These are phyloP conservation scores for Cystofilobasidium capitatum DNA, from an alignment of 768 basidiomycete genomes.

Conservation along the genomic window DNA sequence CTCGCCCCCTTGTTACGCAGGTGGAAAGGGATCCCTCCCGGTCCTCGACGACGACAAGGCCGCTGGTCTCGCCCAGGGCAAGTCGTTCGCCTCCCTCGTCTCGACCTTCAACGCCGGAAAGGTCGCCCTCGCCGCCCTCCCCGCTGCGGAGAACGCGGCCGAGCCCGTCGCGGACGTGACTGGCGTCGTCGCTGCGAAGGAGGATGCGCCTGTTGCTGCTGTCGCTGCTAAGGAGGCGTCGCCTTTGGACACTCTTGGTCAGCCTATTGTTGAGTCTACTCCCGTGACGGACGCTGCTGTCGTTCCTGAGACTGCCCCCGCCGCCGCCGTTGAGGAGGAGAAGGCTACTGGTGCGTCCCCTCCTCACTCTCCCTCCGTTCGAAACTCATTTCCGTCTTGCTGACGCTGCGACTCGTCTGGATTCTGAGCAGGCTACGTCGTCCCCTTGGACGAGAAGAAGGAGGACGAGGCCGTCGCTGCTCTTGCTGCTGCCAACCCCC, in stretches of 20 bases:
- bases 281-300: neutral
- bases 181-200: conserved; percentile 8
- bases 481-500: neutral
- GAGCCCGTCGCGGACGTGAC: conserved; percentile 9
- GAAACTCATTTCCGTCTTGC: neutral
- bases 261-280: neutral
- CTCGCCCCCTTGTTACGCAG: no score
- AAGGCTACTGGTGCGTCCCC: neutral
- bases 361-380: no score
- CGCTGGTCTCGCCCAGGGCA: conserved; percentile 15
- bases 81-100: neutral
- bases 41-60: conserved; percentile 22
- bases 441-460: neutral
- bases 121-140: conserved; percentile 1
- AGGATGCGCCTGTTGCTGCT: conserved; percentile 1
- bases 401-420: neutral
- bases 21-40: conserved; percentile 14
- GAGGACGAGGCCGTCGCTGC: neutral
- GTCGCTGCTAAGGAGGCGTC: neutral
- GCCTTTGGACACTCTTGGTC: neutral
- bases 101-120: conserved; percentile 9
- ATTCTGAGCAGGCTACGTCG: conserved; percentile 10
- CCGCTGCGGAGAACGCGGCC: neutral
- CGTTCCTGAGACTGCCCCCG: neutral
- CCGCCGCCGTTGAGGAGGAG: neutral